These are phyloP conservation scores for Cladosporium phlei DNA, from an alignment of 2,329 filamentous ascomycete genomes.

Conservation along the genomic window DNA sequence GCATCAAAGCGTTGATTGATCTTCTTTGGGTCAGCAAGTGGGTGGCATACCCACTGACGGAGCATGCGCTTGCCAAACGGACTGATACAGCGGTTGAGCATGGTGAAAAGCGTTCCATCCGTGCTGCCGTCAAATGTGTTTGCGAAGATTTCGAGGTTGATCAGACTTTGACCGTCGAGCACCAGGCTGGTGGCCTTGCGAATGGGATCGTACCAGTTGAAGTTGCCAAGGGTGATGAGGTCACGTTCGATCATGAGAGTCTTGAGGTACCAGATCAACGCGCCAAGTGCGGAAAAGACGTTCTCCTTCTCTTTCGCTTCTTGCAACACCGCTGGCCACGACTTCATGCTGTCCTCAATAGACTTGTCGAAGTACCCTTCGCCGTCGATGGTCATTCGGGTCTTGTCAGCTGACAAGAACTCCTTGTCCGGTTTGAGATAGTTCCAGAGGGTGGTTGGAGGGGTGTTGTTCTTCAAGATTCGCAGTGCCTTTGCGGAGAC, in stretches of 20 bases:
- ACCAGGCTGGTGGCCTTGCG: conserved; percentile 84
- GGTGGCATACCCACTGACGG: conserved; percentile 95
- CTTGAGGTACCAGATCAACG: conserved; percentile 78
- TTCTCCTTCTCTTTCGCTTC: conserved; percentile 72
- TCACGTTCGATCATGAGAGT: conserved; percentile 80
- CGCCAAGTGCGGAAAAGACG: conserved; percentile 86
- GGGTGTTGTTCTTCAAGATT: conserved; percentile 93
- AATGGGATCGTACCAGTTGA: conserved; percentile 88
- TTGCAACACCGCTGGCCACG: conserved; percentile 73
- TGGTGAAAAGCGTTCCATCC: conserved; percentile 82
- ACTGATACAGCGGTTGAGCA: conserved; percentile 91
- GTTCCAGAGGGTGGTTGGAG: conserved; percentile 92
- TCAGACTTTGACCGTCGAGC: conserved; percentile 89
- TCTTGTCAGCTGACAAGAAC: conserved; percentile 83
- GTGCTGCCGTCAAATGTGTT: conserved; percentile 83
- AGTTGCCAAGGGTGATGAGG: conserved; percentile 83
- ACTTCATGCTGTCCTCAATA: conserved; percentile 52
- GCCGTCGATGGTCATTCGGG: conserved; percentile 73
- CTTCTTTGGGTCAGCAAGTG: conserved; percentile 75
- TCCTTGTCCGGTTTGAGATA: conserved; percentile 79
- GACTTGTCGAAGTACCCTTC: conserved; percentile 69
- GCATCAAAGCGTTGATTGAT: conserved; percentile 95
- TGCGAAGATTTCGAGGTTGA: conserved; percentile 95
- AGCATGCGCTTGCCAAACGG: conserved; percentile 96
- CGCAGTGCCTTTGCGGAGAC: conserved; percentile 85